Evolutionary conservation across 495 filamentous ascomycete species (phyloP).

Genomic region (Penicillium lagena): DNA sequence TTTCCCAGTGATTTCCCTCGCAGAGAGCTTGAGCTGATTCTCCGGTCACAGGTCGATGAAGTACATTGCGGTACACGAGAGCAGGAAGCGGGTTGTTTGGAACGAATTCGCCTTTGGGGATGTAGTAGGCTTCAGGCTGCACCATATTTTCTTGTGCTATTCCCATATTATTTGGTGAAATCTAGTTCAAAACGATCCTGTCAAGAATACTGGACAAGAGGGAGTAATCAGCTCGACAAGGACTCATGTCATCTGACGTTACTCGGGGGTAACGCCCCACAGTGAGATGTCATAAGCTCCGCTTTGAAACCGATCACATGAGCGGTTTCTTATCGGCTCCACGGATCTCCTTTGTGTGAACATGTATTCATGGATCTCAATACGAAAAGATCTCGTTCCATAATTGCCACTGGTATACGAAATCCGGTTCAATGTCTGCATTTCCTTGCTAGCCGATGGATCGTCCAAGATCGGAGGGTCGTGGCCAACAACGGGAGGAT

Average conservation of each 20-base stretch:
- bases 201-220: no score
- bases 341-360: no score
- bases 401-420: no score
- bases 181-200: no score
- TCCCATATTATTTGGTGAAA: no score
- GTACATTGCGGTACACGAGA: conserved; percentile 3
- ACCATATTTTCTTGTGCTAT: background rate
- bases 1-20: conserved; percentile 5
- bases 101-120: background rate
- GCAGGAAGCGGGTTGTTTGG: conserved; percentile 3
- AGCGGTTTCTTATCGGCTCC: background rate
- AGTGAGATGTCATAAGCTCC: background rate
- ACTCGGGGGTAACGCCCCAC: background rate
- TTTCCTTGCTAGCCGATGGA: no score
- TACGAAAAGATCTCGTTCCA: no score
- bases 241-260: background rate
- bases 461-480: no score
- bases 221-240: no score
- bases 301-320: conserved; percentile 10
- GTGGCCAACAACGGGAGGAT: no score
- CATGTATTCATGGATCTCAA: no score
- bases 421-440: no score
- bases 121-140: conserved; percentile 1
- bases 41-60: background rate
- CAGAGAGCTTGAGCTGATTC: conserved; percentile 1